These are phyloP conservation scores for Nothomitra cinnamomea DNA, from an alignment of 2,329 filamentous ascomycete genomes.

Conservation along the genomic window DNA sequence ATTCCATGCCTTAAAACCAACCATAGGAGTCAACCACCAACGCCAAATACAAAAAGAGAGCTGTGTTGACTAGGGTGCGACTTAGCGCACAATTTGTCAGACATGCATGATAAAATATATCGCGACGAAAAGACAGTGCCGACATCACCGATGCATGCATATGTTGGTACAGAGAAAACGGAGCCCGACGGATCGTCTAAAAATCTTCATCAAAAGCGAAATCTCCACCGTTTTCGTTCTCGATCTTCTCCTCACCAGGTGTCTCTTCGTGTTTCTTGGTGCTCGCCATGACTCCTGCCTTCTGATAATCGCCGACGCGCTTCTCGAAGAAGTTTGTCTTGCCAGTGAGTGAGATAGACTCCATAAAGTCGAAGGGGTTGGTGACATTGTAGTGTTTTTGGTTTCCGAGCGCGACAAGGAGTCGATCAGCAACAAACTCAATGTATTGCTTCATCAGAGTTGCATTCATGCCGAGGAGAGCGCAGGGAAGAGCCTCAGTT, in stretches of 20 bases:
- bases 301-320: constrained; percentile 98
- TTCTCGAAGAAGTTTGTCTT: constrained; percentile 99
- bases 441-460: constrained; percentile 99
- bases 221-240: constrained; percentile 38
- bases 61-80: not conserved
- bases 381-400: constrained; percentile 80
- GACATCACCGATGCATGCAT: not conserved
- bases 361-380: constrained; percentile 99
- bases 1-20: not conserved
- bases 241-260: constrained; percentile 26
- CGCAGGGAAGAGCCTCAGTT: constrained; percentile 83
- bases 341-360: constrained; percentile 95
- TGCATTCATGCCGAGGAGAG: constrained; percentile 92
- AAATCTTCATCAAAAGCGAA: constrained; percentile 97
- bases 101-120: constrained; percentile 8
- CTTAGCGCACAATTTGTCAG: not conserved
- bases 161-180: constrained; percentile 8
- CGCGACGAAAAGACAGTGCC: not conserved
- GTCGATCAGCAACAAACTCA: constrained; percentile 94
- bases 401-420: constrained; percentile 84
- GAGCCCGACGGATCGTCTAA: constrained; percentile 32
- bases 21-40: not conserved
- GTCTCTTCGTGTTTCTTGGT: constrained; percentile 52
- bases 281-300: constrained; percentile 95
- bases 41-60: not conserved